Evolutionary conservation across 2,329 filamentous ascomycete genomes (phyloP), one percentile per base, ranked within the genome.

Genomic region (Ramularia endophylla): DNA sequence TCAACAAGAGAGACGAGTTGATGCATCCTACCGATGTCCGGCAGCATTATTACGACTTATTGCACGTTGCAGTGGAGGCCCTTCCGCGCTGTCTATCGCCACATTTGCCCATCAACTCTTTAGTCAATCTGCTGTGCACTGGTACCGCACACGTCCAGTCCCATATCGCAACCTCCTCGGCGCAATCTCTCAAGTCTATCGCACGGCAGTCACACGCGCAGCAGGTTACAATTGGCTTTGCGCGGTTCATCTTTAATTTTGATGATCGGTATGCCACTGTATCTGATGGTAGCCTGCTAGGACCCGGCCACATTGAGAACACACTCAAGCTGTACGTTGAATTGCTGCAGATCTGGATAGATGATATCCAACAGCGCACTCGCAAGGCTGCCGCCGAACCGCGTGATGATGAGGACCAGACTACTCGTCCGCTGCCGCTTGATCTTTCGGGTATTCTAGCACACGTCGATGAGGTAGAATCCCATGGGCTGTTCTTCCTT

Each of bases 181-280:
- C 88, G 3, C 85, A 89, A 53, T 95, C 92, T 1, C 67, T 98
- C 12, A 97, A 95, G 62, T 90, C 90, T 0, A 98, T 98, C 55
- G 92, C 94, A 8, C 78, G 86, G 22, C 92, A 98, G 58, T 86
- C 84, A 6, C 85, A 95, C 65, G 89, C 92, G 0, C 88, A 98
- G 54, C 86, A 92, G 62, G 92, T 98, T 3, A 95, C 89, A 0
- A 95, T 94, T 65, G 90, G 92, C 0, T 98, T 98, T 65, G 87
- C 92, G 27, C 77, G 89, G 18, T 98, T 97, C 65, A 98, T 98
- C 39, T 98, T 98, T 69, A 95, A 92, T 54, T 98, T 97, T 61
- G 94, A 98, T 62, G 89, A 94, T 52, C 81, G 89, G 17, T 98
- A 98, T 63, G 87, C 90, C 1, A 97, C 92, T 22, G 95, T 97